Percentiles rank a stretch among this genome's conserved stretches.
phyloP scores from a whole-genome alignment of 768 basidiomycete genomes.

The Lactifluus pinguis region DNA sequence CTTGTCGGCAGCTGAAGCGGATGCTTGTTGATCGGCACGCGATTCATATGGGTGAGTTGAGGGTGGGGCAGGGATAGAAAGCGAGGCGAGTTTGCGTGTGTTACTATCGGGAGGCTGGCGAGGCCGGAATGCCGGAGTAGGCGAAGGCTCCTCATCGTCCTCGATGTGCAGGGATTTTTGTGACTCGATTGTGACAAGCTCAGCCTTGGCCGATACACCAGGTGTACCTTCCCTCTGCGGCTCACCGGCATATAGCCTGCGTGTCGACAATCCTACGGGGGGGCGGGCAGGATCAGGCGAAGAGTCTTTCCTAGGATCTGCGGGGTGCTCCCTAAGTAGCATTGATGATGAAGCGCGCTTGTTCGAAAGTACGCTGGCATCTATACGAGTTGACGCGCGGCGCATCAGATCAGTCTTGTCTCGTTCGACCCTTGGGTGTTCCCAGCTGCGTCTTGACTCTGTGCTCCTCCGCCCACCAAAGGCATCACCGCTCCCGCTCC shows the following conservation, averaged over 20 bases:
- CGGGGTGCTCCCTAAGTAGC: conserved; percentile 11
- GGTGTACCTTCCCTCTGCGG: conserved; percentile 41
- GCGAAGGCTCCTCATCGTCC: conserved; percentile 36
- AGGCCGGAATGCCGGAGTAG: conserved; percentile 34
- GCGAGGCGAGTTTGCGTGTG: conserved; percentile 36
- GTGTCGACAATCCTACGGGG: conserved; percentile 26
- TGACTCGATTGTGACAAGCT: conserved; percentile 20
- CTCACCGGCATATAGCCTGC: conserved; percentile 49
- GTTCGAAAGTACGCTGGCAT: conserved; percentile 14
- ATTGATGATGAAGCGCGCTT: conserved; percentile 21
- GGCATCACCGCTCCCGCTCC: conserved; percentile 48
- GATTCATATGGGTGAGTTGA: conserved; percentile 54
- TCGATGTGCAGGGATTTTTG: conserved; percentile 24
- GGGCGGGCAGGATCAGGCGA: neutral
- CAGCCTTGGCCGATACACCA: conserved; percentile 17
- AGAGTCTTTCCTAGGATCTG: conserved; percentile 9
- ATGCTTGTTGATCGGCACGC: conserved; percentile 21
- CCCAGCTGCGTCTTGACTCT: conserved; percentile 41
- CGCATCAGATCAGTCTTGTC: conserved; percentile 22
- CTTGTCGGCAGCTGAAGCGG: conserved; percentile 22
- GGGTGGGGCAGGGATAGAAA: conserved; percentile 50
- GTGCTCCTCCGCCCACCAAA: conserved; percentile 34
- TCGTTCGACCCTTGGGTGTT: conserved; percentile 24
- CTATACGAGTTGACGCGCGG: conserved; percentile 23
- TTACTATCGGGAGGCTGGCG: conserved; percentile 26